These are phyloP conservation scores for Eucalyptus cladocalyx DNA, from an alignment of 345 rosid genomes.

Conservation along the genomic window DNA sequence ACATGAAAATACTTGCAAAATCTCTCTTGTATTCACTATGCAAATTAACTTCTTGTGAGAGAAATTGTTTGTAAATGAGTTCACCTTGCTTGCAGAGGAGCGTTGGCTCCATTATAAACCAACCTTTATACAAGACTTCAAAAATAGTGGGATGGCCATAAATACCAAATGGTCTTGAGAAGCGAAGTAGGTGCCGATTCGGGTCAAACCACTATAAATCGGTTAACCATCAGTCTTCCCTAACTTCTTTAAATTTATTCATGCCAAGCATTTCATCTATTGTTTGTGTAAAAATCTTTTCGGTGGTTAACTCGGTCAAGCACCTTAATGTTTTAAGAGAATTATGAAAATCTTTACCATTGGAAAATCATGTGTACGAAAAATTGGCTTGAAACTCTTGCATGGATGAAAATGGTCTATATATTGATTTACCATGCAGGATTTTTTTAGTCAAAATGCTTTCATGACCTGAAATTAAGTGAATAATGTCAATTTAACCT, in stretches of 20 bases:
- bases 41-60: no score
- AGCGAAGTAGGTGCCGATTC: no score
- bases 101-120: no score
- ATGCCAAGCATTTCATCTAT: accelerated
- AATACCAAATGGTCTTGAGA: no score
- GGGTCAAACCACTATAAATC: no score
- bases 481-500: not conserved
- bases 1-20: no score
- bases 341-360: not conserved
- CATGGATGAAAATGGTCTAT: not conserved
- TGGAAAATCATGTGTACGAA: not conserved
- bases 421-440: not conserved
- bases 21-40: no score
- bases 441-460: not conserved
- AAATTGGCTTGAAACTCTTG: not conserved
- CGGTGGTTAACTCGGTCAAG: not conserved
- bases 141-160: no score
- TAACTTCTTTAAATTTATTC: not conserved
- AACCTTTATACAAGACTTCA: no score
- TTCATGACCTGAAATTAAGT: not conserved
- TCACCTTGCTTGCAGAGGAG: no score
- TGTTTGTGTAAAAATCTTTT: not conserved
- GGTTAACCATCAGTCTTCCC: not conserved
- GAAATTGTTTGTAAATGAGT: no score
- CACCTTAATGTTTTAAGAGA: no score